These are phyloP conservation scores for Trematosphaeria pertusa DNA, from an alignment of 2,329 filamentous ascomycete species.

Conservation along the genomic window DNA sequence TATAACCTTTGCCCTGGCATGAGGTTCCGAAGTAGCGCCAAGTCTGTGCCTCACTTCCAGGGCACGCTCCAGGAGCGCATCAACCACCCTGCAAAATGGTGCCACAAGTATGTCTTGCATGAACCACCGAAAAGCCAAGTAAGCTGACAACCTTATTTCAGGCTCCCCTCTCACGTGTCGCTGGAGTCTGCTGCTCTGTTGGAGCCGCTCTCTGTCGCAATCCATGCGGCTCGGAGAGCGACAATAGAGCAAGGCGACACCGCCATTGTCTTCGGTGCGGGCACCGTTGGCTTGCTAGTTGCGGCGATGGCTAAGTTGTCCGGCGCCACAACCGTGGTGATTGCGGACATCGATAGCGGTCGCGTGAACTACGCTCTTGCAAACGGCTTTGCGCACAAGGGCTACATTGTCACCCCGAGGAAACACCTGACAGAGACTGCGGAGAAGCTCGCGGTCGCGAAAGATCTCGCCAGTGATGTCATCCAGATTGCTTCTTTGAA, in stretches of 20 bases:
- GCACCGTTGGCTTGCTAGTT: conserved; percentile 61
- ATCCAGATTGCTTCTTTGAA: conserved; percentile 46
- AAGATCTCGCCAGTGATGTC: conserved; percentile 44
- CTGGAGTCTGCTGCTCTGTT: conserved; percentile 48
- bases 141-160: conserved; percentile 41
- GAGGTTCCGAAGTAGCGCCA: conserved; percentile 53
- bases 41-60: conserved; percentile 52
- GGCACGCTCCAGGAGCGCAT: conserved; percentile 53
- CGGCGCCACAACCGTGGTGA: conserved; percentile 50
- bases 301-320: conserved; percentile 51
- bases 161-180: conserved; percentile 49
- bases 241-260: conserved; percentile 74
- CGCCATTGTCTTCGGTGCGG: conserved; percentile 85
- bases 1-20: conserved; percentile 53
- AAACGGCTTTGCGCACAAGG: conserved; percentile 49
- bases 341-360: conserved; percentile 50
- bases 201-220: conserved; percentile 78
- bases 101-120: conserved; percentile 52
- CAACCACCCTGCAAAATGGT: conserved; percentile 54
- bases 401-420: conserved; percentile 40
- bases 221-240: conserved; percentile 82
- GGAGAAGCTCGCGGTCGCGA: conserved; percentile 43
- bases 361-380: conserved; percentile 49
- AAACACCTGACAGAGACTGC: conserved; percentile 34
- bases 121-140: conserved; percentile 28